Evolutionary conservation across 2,329 filamentous ascomycete genomes (phyloP).

Genomic region (Aschersonia sp.): DNA sequence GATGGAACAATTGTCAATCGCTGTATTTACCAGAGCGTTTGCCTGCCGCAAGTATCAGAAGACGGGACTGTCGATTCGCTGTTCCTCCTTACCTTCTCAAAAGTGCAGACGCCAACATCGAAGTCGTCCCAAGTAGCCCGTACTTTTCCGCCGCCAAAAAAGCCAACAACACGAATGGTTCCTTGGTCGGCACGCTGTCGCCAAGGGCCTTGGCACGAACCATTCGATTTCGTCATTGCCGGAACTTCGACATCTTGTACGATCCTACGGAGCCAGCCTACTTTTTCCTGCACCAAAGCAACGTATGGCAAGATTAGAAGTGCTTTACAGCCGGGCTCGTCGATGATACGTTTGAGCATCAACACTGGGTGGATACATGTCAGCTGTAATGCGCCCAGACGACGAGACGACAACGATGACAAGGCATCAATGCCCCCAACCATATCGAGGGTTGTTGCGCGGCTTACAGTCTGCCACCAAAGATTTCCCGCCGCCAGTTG

Average conservation of each 20-base stretch:
- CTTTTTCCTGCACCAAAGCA: slow-evolving; percentile 66
- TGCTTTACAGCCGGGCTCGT: slow-evolving; percentile 48
- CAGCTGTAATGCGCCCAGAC: too few relatives aligned
- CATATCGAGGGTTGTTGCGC: too few relatives aligned
- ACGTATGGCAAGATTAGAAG: slow-evolving; percentile 65
- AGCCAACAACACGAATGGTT: slow-evolving; percentile 51
- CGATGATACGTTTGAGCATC: slow-evolving; percentile 58
- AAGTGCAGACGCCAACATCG: slow-evolving; percentile 66
- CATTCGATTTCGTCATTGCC: slow-evolving; percentile 15
- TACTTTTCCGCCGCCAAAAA: slow-evolving; percentile 60
- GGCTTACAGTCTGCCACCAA: slow-evolving; percentile 48
- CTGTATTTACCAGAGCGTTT: slow-evolving; percentile 58
- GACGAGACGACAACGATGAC: too few relatives aligned
- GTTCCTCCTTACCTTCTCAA: slow-evolving; percentile 44
- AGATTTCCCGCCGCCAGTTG: slow-evolving; percentile 66
- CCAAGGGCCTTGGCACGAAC: slow-evolving; percentile 29
- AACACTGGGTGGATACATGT: slow-evolving; percentile 30
- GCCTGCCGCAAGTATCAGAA: slow-evolving; percentile 31
- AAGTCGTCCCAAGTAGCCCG: slow-evolving; percentile 57
- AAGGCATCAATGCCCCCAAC: too few relatives aligned
- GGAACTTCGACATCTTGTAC: slow-evolving; percentile 33
- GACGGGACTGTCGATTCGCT: not conserved
- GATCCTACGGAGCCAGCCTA: slow-evolving; percentile 56
- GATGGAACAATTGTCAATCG: slow-evolving; percentile 57
- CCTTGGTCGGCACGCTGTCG: slow-evolving; percentile 41